Percentiles rank a stretch among this genome's conserved stretches.
Evolutionary conservation across 2,329 filamentous ascomycete species (phyloP).

Genomic region (Microsporum ferrugineum): DNA sequence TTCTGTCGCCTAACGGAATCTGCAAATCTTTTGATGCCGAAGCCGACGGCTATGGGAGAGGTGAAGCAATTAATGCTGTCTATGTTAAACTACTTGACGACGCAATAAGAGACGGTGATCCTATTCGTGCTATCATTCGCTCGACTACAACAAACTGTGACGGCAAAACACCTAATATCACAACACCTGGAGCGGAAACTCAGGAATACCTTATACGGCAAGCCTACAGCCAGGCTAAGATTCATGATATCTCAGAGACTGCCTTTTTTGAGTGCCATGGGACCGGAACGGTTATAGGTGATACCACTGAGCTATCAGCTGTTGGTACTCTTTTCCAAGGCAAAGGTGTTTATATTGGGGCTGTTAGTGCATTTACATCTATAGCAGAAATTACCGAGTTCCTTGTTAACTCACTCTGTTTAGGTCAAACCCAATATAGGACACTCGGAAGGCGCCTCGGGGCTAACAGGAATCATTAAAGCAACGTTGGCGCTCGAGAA

Average conservation of each 20-base stretch:
- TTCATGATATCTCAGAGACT: slow-evolving; percentile 35
- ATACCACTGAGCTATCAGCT: background rate
- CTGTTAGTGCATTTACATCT: background rate
- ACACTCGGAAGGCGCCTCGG: slow-evolving; percentile 21
- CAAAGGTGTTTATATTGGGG: background rate
- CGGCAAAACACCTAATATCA: slow-evolving; percentile 23
- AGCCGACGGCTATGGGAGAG: slow-evolving; percentile 35
- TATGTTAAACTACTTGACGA: slow-evolving; percentile 31
- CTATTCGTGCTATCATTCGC: slow-evolving; percentile 33
- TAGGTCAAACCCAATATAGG: slow-evolving; percentile 23
- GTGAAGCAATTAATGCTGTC: slow-evolving; percentile 32
- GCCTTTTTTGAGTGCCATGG: background rate
- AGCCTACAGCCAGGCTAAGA: slow-evolving; percentile 48
- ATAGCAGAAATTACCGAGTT: background rate
- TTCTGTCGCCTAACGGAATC: slow-evolving; percentile 23
- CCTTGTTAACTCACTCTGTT: background rate
- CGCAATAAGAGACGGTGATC: slow-evolving; percentile 32
- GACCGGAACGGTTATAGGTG: background rate
- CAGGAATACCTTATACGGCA: slow-evolving; percentile 30
- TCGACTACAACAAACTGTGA: slow-evolving; percentile 32
- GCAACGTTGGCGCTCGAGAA: slow-evolving; percentile 20
- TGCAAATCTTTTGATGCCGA: slow-evolving; percentile 24
- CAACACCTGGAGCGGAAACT: slow-evolving; percentile 12
- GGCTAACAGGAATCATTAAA: slow-evolving; percentile 22
- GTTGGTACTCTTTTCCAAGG: background rate